Evolutionary conservation across 1,284 basidiomycete genomes (phyloP).

Genomic region (Naganishia sp.): DNA sequence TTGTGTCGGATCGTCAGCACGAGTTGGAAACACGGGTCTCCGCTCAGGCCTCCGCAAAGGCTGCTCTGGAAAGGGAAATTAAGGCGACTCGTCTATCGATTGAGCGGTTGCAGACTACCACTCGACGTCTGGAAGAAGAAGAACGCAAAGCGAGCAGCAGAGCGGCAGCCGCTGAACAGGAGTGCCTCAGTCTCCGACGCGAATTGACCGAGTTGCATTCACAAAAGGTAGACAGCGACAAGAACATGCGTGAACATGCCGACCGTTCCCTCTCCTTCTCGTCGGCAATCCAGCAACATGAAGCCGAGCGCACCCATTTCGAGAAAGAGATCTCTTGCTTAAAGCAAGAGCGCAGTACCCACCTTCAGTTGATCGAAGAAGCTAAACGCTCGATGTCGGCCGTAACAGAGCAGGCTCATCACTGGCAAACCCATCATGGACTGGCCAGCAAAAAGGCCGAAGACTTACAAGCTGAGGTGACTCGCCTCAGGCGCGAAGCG

Average conservation of each 20-base stretch:
- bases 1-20: slow-evolving; percentile 77
- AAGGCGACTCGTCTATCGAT: slow-evolving; percentile 73
- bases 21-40: slow-evolving; percentile 77
- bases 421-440: slow-evolving; percentile 54
- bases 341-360: slow-evolving; percentile 69
- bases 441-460: slow-evolving; percentile 8
- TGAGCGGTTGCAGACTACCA: slow-evolving; percentile 72
- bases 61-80: slow-evolving; percentile 62
- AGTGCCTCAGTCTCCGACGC: slow-evolving; percentile 68
- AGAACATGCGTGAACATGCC: slow-evolving; percentile 72
- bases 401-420: slow-evolving; percentile 62
- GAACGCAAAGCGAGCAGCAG: slow-evolving; percentile 77
- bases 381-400: slow-evolving; percentile 74
- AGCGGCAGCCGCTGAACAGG: slow-evolving; percentile 78
- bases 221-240: slow-evolving; percentile 65
- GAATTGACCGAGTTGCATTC: slow-evolving; percentile 75
- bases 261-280: slow-evolving; percentile 74
- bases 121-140: slow-evolving; percentile 75
- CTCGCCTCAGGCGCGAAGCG: slow-evolving; percentile 58
- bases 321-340: slow-evolving; percentile 73
- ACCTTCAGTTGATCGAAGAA: slow-evolving; percentile 82
- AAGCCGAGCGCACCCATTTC: slow-evolving; percentile 72
- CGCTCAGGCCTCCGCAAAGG: slow-evolving; percentile 59
- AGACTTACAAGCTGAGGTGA: slow-evolving; percentile 15
- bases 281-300: slow-evolving; percentile 73